Percentiles rank a stretch among this genome's conserved stretches.
Conservation (phyloP, 148 eudicot genomes). For the Fallopia convolvulus region DNA sequence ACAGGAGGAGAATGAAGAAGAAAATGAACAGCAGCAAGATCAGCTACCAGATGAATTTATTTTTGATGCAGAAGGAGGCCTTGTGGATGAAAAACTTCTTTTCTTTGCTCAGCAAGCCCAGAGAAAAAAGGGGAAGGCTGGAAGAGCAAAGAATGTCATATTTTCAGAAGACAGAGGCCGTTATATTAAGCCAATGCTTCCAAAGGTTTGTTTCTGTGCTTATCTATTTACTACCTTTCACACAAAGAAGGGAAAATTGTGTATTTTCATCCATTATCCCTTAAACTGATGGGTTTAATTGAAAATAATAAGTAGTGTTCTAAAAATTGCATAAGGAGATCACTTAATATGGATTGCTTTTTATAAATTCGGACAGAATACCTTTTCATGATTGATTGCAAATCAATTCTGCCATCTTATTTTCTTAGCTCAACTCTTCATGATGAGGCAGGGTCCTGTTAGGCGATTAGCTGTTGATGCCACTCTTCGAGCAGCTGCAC, state of each 20-base stretch:
- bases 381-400: neutral
- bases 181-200: slow-evolving; percentile 98
- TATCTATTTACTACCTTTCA: neutral
- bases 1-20: slow-evolving; percentile 57
- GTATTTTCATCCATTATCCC: neutral
- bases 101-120: slow-evolving; percentile 99
- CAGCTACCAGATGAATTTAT: slow-evolving; percentile 96
- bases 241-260: neutral
- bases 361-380: neutral
- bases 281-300: neutral
- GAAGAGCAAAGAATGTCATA: slow-evolving; percentile 97
- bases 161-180: slow-evolving; percentile 99
- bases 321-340: neutral
- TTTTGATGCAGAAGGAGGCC: slow-evolving; percentile 96
- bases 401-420: neutral
- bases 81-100: slow-evolving; percentile 96
- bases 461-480: slow-evolving; percentile 99
- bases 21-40: slow-evolving; percentile 76
- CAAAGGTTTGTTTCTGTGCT: slow-evolving; percentile 48
- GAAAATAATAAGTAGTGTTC: neutral
- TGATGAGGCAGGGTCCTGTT: slow-evolving; percentile 71
- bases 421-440: neutral
- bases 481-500: slow-evolving; percentile 98
- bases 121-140: slow-evolving; percentile 88
- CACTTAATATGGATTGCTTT: neutral